These are phyloP conservation scores for Globisporangium paroecandrum DNA, from an alignment of 352 stramenopile genomes.

Conservation along the genomic window DNA sequence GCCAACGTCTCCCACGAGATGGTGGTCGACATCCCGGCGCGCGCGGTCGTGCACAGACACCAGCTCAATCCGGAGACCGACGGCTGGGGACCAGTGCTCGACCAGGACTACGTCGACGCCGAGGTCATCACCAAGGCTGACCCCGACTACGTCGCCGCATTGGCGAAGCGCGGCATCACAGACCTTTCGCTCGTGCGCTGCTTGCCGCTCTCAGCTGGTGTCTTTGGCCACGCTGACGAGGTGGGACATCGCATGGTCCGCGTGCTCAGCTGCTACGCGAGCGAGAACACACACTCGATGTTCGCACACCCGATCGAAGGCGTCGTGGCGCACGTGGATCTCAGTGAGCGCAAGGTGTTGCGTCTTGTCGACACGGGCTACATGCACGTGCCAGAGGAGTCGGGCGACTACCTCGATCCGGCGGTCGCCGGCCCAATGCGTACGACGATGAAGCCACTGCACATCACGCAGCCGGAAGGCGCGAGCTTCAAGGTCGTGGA, in stretches of 20 bases:
- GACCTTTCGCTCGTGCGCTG: conserved; percentile 40
- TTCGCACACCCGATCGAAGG: conserved; percentile 46
- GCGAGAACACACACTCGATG: conserved; percentile 43
- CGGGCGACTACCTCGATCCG: conserved; percentile 41
- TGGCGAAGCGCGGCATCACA: conserved; percentile 42
- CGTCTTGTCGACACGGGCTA: conserved; percentile 44
- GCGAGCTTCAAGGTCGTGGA: conserved; percentile 69
- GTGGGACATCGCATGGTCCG: conserved; percentile 42
- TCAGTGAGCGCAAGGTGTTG: conserved; percentile 37
- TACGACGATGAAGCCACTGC: conserved; percentile 53
- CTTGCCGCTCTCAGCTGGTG: conserved; percentile 39
- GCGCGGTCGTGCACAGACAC: conserved; percentile 27
- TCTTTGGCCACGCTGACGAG: conserved; percentile 39
- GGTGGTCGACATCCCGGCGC: conserved; percentile 37
- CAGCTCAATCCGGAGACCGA: conserved; percentile 38
- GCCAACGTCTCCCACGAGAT: conserved; percentile 32
- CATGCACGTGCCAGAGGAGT: conserved; percentile 41
- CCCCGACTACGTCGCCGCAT: conserved; percentile 32
- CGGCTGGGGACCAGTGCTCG: conserved; percentile 42
- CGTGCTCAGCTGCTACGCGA: conserved; percentile 43
- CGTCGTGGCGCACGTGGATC: conserved; percentile 42
- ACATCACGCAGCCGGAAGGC: conserved; percentile 72
- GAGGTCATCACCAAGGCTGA: conserved; percentile 45
- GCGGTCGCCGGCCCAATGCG: conserved; percentile 37
- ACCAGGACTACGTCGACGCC: conserved; percentile 43